A percentile compares a stretch with the other conserved stretches of the same genome.
Evolutionary conservation across 176 grass and related monocot genomes (phyloP).

Genomic region (Pharus latifolius): DNA sequence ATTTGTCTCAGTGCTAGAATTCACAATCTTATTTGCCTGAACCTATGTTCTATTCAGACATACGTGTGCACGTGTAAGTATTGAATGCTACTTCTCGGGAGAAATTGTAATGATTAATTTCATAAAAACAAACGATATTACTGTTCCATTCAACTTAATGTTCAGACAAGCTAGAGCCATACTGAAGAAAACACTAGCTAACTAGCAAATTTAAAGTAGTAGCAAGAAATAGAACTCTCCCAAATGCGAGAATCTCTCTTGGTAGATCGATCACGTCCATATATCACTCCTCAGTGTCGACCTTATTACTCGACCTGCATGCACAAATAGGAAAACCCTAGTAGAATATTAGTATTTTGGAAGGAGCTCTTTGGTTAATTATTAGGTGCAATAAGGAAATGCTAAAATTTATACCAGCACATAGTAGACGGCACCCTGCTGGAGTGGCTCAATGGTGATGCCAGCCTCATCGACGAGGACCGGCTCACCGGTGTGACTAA

Average conservation of each 20-base stretch:
- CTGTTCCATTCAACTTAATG: not conserved
- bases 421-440: conserved; percentile 43
- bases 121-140: not conserved
- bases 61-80: no score
- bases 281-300: not conserved
- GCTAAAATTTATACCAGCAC: not conserved
- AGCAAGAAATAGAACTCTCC: not conserved
- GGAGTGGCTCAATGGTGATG: conserved; percentile 52
- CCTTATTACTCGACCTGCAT: not conserved
- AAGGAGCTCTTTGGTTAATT: no score
- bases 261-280: not conserved
- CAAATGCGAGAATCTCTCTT: not conserved
- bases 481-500: conserved; percentile 23
- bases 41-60: no score
- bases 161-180: not conserved
- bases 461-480: conserved; percentile 41
- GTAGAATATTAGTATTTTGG: no score
- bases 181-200: not conserved
- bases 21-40: no score
- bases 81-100: no score
- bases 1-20: no score
- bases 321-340: not conserved
- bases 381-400: not conserved
- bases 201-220: not conserved
- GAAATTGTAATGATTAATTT: no score